These are phyloP conservation scores for Vitis labrusca DNA, from an alignment of 164 flowering plant genomes.

Conservation along the genomic window DNA sequence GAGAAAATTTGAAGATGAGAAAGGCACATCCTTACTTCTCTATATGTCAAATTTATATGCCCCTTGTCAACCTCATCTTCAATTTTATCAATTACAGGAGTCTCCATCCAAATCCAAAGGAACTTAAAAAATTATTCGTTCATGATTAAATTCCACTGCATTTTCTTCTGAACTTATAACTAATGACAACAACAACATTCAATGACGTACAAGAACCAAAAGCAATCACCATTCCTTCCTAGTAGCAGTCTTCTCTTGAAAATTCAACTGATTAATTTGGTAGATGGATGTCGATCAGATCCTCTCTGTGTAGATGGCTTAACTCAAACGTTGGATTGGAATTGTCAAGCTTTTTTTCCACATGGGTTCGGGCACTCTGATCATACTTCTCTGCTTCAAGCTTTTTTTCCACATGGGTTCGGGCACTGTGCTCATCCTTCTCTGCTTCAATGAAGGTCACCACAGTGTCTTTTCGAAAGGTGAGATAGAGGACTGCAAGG, in stretches of 20 bases:
- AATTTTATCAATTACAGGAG: too few relatives aligned
- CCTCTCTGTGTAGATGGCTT: neutral
- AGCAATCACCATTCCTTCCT: neutral
- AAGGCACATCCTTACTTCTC: too few relatives aligned
- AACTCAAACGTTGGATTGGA: too few relatives aligned
- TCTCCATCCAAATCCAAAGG: too few relatives aligned
- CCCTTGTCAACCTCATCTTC: too few relatives aligned
- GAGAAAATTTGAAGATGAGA: too few relatives aligned
- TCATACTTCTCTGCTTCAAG: conserved; percentile 22
- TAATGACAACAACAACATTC: too few relatives aligned
- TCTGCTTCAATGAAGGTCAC: conserved; percentile 57
- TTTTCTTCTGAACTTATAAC: too few relatives aligned
- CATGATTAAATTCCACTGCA: too few relatives aligned
- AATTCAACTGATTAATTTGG: neutral
- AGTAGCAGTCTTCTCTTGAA: neutral
- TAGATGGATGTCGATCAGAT: neutral
- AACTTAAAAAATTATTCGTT: too few relatives aligned
- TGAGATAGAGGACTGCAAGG: conserved; percentile 58
- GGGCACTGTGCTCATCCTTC: conserved; percentile 25
- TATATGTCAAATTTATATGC: too few relatives aligned
- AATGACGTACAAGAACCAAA: too few relatives aligned
- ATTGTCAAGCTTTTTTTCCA: conserved; percentile 29
- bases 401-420: conserved; percentile 49
- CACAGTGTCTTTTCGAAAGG: conserved; percentile 64
- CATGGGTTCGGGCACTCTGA: conserved; percentile 24